phyloP scores from a whole-genome alignment of 129 eudicot genomes.

The Flaveria robusta region DNA sequence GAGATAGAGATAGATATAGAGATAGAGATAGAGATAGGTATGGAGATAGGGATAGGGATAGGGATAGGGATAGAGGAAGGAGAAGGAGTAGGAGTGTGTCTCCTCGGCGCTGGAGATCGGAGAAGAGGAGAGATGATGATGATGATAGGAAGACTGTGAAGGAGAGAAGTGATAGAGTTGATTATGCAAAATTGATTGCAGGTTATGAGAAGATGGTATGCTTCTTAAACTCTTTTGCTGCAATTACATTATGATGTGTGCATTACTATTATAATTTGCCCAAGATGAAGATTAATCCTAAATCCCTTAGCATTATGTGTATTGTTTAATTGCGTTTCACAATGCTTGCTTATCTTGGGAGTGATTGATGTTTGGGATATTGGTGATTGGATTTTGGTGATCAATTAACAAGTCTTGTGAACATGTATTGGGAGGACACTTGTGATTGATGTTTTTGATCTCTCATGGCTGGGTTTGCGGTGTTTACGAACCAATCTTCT shows the following conservation, averaged over 20 bases:
- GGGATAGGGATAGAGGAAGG: conserved; percentile 30
- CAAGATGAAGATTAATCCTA: not conserved
- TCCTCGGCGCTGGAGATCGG: conserved; percentile 51
- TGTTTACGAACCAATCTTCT: not conserved
- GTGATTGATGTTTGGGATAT: not conserved
- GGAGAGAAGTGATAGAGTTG: conserved; percentile 42
- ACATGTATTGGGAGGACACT: not conserved
- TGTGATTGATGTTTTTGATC: not conserved
- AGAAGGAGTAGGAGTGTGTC: conserved; percentile 51
- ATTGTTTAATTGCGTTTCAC: conserved; percentile 3
- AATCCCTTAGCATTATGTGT: not conserved
- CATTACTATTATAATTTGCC: conserved; percentile 4
- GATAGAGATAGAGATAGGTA: conserved; percentile 31
- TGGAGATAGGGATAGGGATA: conserved; percentile 24
- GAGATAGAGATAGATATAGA: conserved; percentile 37
- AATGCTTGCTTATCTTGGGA: conserved; percentile 11
- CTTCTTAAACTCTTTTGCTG: conserved; percentile 16
- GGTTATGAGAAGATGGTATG: conserved; percentile 83
- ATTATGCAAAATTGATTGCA: conserved; percentile 63
- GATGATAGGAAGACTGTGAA: conserved; percentile 39
- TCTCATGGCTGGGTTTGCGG: not conserved
- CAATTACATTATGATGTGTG: not conserved
- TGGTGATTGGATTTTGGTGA: not conserved
- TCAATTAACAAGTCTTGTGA: not conserved
- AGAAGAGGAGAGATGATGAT: conserved; percentile 43